Percentiles rank a stretch among this genome's conserved stretches.
phyloP scores from a whole-genome alignment of 768 basidiomycete genomes.

The Neoboletus brunneissimus region DNA sequence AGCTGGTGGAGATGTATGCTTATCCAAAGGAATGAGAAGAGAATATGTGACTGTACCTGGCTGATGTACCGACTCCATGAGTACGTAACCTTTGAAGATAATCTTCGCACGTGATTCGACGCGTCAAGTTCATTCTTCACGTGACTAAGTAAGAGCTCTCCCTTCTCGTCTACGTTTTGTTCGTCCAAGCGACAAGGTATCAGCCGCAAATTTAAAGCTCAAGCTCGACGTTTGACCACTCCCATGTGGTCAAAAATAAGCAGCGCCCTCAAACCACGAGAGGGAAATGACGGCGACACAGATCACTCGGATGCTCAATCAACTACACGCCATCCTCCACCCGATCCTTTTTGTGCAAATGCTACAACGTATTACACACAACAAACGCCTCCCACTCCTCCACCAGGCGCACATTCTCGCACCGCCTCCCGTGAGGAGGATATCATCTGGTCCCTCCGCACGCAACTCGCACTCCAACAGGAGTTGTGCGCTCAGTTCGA shows the following conservation, averaged over 20 bases:
- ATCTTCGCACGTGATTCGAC: constrained; percentile 22
- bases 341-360: constrained; percentile 72
- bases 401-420: constrained; percentile 48
- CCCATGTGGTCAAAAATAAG: constrained; percentile 64
- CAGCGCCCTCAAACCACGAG: constrained; percentile 49
- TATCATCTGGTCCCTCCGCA: constrained; percentile 68
- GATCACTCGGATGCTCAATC: constrained; percentile 16
- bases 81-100: neutral
- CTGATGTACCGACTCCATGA: neutral
- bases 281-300: constrained; percentile 21
- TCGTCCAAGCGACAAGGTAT: neutral
- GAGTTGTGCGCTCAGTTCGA: constrained; percentile 78
- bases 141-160: constrained; percentile 14
- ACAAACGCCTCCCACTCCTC: constrained; percentile 66
- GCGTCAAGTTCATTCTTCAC: constrained; percentile 30
- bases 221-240: constrained; percentile 1
- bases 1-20: constrained; percentile 6
- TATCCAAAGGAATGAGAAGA: constrained; percentile 7
- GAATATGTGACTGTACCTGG: neutral
- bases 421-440: constrained; percentile 70
- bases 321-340: constrained; percentile 41
- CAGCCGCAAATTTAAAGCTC: neutral
- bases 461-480: constrained; percentile 70
- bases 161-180: neutral
- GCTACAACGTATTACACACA: constrained; percentile 78